Conservation (phyloP, 129 eudicot genomes). For the Saposhnikovia divaricata region DNA sequence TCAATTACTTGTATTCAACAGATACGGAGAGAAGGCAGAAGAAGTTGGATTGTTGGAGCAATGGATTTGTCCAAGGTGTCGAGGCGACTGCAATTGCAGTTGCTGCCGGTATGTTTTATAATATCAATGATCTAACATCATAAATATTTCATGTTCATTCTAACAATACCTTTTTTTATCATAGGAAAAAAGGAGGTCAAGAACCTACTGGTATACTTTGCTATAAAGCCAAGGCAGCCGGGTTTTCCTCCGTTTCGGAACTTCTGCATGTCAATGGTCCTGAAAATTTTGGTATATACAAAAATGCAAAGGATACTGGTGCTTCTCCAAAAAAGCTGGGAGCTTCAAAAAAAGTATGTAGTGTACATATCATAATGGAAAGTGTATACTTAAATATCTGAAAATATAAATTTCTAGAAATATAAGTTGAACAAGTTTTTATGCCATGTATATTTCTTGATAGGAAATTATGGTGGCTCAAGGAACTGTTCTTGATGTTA, state of each 20-base stretch:
- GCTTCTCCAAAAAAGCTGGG: constrained; percentile 28
- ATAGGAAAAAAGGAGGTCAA: constrained; percentile 74
- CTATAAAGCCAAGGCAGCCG: constrained; percentile 61
- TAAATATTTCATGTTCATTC: not conserved
- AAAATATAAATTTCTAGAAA: not conserved
- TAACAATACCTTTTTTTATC: not conserved
- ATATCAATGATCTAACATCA: not conserved
- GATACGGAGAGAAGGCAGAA: constrained; percentile 87
- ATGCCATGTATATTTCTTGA: not conserved
- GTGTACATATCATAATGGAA: not conserved
- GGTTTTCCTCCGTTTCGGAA: constrained; percentile 78
- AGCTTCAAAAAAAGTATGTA: constrained; percentile 28
- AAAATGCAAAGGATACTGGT: constrained; percentile 26
- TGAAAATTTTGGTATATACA: not conserved
- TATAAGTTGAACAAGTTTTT: not conserved
- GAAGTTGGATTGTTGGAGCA: constrained; percentile 41
- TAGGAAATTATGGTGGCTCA: constrained; percentile 24
- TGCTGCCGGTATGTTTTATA: constrained; percentile 44
- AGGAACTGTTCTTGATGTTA: not conserved
- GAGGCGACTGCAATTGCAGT: constrained; percentile 89
- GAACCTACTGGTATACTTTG: constrained; percentile 65
- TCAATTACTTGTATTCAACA: constrained; percentile 13
- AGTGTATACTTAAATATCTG: not conserved
- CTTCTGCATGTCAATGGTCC: constrained; percentile 49
- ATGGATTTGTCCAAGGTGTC: constrained; percentile 89